Percentiles rank a stretch among this genome's conserved stretches.
Conservation (phyloP, 1,139 yeast genomes). For the Yamadazyma oceani region DNA sequence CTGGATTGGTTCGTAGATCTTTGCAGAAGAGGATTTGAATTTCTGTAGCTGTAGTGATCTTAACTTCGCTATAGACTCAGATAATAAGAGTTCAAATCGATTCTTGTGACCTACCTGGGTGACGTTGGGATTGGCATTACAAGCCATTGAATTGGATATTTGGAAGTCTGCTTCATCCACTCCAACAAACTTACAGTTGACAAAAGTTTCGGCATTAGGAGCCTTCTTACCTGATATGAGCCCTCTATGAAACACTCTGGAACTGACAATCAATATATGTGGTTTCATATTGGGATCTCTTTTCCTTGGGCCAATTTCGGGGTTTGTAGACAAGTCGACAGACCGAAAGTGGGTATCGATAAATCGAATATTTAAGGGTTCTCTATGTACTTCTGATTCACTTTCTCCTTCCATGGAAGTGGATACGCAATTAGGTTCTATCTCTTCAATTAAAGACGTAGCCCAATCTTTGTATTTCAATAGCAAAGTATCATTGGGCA, state of each 20-base stretch:
- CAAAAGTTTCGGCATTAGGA: slow-evolving; percentile 7
- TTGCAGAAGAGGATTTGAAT: slow-evolving; percentile 2
- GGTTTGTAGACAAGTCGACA: too few species aligned
- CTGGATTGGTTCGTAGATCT: slow-evolving; percentile 22
- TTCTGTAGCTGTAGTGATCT: slow-evolving; percentile 3
- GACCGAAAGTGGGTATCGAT: too few species aligned
- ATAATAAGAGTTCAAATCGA: slow-evolving; percentile 7
- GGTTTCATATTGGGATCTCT: slow-evolving; percentile 12
- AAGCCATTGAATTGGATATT: slow-evolving; percentile 4
- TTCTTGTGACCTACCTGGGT: slow-evolving; percentile 5
- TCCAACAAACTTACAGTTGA: slow-evolving; percentile 5
- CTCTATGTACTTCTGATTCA: slow-evolving; percentile 15
- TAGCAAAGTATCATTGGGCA: slow-evolving; percentile 28
- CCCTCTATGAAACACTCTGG: slow-evolving; percentile 3
- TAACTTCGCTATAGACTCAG: slow-evolving; percentile 16
- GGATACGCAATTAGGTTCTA: slow-evolving; percentile 28
- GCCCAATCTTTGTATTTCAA: slow-evolving; percentile 20
- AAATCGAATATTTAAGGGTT: slow-evolving; percentile 24
- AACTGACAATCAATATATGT: slow-evolving; percentile 23
- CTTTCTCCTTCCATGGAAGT: slow-evolving; percentile 6
- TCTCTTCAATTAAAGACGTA: slow-evolving; percentile 15
- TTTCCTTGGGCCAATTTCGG: too few species aligned
- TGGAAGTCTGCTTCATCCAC: slow-evolving; percentile 26
- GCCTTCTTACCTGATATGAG: slow-evolving; percentile 12
- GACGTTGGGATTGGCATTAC: slow-evolving; percentile 2